Base-by-base conservation (phyloP, 352 stramenopile genomes). In the Globisporangium nagaii region DNA sequence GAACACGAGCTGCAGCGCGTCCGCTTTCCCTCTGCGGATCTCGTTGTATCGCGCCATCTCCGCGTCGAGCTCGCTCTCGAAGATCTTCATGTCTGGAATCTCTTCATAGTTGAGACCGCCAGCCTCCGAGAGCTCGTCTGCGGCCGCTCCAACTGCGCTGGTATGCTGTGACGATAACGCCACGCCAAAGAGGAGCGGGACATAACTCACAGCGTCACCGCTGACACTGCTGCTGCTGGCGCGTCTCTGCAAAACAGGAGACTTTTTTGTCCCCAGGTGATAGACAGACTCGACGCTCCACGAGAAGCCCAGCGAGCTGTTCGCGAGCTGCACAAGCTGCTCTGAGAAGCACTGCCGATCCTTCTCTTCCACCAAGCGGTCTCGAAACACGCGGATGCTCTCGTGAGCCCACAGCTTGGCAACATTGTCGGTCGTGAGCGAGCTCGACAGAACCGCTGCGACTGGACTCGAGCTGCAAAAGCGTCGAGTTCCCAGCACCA, bases 261-360 rank as follows among this genome's bases (percentile, higher is more conserved):
- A n/a, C 39, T 37, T 49, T 62, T 35, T 20, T 27, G 22, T 41
- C 11, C 58, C 60, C 6, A 46, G 44, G 7, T 72, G 60, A 47
- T 68, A 73, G 10, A 87, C 47, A 7, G 58, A 48, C 11, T 84
- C 66, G 2, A 82, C 20, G 1, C 46, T 60, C 82, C 86, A 97
- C 1, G 75, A 68, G 7, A 93, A 56, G 3, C 79, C 67, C 44
- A 97, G 90, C 0, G 60, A 48, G 31, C 65, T 56, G 19, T 88
- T 88, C 2, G 77, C 62, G 10, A 96, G 62, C 32, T 71, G 47
- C 3, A 96, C 63, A 1, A 96, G 70, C 27, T 93, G 71, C 22
- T 93, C 71, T 0, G 86, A 89, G 53, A 98, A 88, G 84, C 88
- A 97, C 24, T 60, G 47, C 56, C 95, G 86, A 50, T 98, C 93